These are phyloP conservation scores for Dothideomycetes sp. DNA, from an alignment of 2,329 filamentous ascomycete genomes.

Conservation along the genomic window DNA sequence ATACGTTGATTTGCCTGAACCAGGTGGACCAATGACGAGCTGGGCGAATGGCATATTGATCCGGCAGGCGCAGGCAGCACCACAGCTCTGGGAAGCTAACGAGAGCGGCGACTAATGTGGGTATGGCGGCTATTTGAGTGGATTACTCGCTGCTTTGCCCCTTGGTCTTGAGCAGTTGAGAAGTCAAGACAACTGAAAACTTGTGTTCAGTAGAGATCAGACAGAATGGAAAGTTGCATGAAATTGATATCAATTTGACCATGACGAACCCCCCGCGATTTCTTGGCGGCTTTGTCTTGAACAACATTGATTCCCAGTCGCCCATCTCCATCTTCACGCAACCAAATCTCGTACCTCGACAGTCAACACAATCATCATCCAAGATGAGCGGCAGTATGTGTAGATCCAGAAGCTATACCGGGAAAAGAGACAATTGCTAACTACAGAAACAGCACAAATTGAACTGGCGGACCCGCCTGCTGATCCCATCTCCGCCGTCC, in stretches of 20 bases:
- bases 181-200: no score
- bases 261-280: not conserved
- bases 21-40: conserved; percentile 59
- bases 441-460: conserved; percentile 51
- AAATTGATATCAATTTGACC: not conserved
- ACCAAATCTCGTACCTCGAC: not conserved
- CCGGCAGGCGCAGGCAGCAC: not conserved
- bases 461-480: conserved; percentile 71
- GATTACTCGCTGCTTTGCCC: not conserved
- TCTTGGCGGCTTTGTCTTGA: not conserved
- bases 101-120: no score
- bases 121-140: not conserved
- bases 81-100: not conserved
- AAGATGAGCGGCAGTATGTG: conserved; percentile 1
- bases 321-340: not conserved
- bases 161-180: not conserved
- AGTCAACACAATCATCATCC: conserved; percentile 1
- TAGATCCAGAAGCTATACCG: not conserved
- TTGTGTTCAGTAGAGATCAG: no score
- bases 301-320: not conserved
- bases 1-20: conserved; percentile 92
- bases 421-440: not conserved
- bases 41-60: conserved; percentile 13
- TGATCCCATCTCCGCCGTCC: conserved; percentile 78
- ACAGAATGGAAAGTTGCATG: not conserved